Conservation (phyloP, 768 basidiomycete genomes). For the Kwoniella botswanensis region DNA sequence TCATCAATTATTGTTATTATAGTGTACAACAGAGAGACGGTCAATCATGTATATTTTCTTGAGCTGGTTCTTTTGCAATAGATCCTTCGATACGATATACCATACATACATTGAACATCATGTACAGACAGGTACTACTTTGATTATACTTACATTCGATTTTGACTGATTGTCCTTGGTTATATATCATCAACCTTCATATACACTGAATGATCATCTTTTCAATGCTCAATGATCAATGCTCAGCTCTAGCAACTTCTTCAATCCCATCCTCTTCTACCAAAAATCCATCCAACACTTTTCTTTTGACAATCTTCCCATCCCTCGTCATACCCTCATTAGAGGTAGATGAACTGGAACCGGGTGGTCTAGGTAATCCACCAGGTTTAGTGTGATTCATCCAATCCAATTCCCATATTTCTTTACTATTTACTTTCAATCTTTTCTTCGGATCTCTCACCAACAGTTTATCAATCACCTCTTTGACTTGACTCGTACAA, state of each 20-base stretch:
- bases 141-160: too few species aligned
- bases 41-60: too few species aligned
- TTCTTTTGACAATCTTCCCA: conserved; percentile 2
- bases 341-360: background rate
- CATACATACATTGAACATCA: too few species aligned
- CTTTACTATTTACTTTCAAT: conserved; percentile 62
- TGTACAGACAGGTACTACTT: too few species aligned
- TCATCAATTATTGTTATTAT: too few species aligned
- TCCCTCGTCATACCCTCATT: background rate
- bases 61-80: too few species aligned
- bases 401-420: conserved; percentile 68
- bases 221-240: background rate
- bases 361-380: background rate
- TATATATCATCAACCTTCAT: too few species aligned
- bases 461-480: conserved; percentile 68
- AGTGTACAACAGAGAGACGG: too few species aligned
- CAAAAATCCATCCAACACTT: conserved; percentile 45
- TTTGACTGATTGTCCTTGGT: too few species aligned
- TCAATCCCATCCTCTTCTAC: conserved; percentile 41
- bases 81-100: too few species aligned
- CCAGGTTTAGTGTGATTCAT: conserved; percentile 56
- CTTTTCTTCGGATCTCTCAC: conserved; percentile 70
- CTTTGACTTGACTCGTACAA: conserved; percentile 52
- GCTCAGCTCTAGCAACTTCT: conserved; percentile 34
- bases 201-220: background rate